A percentile compares a stretch with the other conserved stretches of the same genome.
Conservation (phyloP, 495 filamentous ascomycete species). For the Neurospora sp. region DNA sequence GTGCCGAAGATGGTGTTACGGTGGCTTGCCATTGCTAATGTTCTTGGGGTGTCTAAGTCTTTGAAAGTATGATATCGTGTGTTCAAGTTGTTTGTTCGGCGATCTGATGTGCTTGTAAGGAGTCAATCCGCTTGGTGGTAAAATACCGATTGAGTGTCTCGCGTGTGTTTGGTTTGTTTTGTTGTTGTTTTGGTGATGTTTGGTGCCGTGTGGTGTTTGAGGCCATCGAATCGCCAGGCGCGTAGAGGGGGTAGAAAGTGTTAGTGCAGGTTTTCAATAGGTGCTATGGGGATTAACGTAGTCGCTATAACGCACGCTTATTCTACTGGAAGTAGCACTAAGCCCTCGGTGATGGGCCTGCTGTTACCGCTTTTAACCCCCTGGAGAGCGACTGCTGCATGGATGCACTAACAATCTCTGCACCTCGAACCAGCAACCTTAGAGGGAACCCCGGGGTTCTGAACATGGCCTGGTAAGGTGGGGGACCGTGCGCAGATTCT, state of each 20-base stretch:
- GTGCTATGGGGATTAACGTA: not conserved
- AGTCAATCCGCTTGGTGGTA: no score
- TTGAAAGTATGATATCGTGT: no score
- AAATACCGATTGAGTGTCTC: not conserved
- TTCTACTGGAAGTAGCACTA: not conserved
- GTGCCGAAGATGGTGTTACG: not conserved
- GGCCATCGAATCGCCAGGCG: not conserved
- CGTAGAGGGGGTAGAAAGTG: not conserved
- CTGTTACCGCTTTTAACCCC: not conserved
- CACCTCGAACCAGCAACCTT: no score
- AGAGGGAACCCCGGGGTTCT: no score
- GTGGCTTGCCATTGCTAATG: not conserved
- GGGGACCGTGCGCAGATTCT: no score
- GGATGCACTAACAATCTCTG: not conserved
- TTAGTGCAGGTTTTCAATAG: not conserved
- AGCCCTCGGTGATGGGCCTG: no score
- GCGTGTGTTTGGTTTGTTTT: not conserved
- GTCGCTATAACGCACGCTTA: not conserved
- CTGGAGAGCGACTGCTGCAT: not conserved
- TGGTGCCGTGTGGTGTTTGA: not conserved
- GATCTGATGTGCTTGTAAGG: no score
- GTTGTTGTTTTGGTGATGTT: not conserved
- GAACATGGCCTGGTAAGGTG: no score
- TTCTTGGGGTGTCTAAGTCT: no score
- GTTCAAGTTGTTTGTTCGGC: no score